Evolutionary conservation across 2,329 filamentous ascomycete species (phyloP).

Genomic region (Fusarium euwallaceae): DNA sequence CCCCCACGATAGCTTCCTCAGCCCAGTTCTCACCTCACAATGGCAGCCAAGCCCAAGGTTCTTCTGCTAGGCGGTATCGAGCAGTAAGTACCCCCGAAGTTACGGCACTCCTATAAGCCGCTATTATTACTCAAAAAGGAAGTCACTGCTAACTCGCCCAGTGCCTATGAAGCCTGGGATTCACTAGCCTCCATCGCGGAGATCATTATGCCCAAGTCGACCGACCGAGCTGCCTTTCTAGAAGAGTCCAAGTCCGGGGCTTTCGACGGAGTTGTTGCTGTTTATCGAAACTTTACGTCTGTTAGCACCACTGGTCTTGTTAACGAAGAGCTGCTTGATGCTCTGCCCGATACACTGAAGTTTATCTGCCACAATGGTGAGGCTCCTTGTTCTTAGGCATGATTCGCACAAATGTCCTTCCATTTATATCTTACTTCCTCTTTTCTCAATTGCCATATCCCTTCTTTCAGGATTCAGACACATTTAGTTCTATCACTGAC

Average conservation of each 20-base stretch:
- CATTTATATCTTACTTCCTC: neutral
- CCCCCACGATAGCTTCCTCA: slow-evolving; percentile 10
- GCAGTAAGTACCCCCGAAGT: slow-evolving; percentile 49
- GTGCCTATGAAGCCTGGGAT: slow-evolving; percentile 73
- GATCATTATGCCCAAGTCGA: slow-evolving; percentile 72
- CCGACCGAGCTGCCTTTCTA: slow-evolving; percentile 75
- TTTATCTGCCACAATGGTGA: slow-evolving; percentile 73
- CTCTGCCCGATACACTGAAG: slow-evolving; percentile 64
- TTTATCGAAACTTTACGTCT: slow-evolving; percentile 80
- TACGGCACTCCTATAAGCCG: neutral
- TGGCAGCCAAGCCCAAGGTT: slow-evolving; percentile 52
- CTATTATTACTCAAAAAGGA: neutral
- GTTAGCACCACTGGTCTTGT: slow-evolving; percentile 75
- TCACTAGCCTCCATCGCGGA: slow-evolving; percentile 72
- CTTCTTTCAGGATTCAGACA: neutral
- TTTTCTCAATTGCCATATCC: neutral
- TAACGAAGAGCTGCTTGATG: slow-evolving; percentile 76
- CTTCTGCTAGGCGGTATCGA: slow-evolving; percentile 56
- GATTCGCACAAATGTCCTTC: neutral
- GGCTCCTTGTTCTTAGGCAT: slow-evolving; percentile 28
- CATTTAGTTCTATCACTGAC: neutral
- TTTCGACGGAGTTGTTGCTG: slow-evolving; percentile 74
- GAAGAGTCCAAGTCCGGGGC: slow-evolving; percentile 74
- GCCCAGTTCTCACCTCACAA: slow-evolving; percentile 23
- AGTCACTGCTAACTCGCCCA: slow-evolving; percentile 48